These are phyloP conservation scores for Lagenidium giganteum DNA, from an alignment of 352 stramenopile species.

Conservation along the genomic window DNA sequence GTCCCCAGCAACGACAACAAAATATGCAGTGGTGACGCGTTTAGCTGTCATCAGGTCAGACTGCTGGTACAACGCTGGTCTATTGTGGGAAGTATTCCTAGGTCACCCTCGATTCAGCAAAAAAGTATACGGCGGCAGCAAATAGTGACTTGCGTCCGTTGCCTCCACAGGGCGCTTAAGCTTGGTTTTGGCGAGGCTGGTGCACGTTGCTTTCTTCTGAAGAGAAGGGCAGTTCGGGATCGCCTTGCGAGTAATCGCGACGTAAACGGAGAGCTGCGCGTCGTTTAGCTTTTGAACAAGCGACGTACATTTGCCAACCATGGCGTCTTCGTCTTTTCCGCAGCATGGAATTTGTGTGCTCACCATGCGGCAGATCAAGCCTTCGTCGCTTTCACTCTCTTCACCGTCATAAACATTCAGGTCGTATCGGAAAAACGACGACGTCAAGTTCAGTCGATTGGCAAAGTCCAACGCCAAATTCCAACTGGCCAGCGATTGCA, in stretches of 20 bases:
- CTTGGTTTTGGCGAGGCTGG: constrained; percentile 18
- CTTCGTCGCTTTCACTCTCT: constrained; percentile 23
- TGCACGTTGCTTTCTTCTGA: constrained; percentile 17
- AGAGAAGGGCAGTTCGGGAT: constrained; percentile 22
- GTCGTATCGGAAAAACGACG: constrained; percentile 42
- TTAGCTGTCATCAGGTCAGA: too few relatives aligned
- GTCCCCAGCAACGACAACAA: too few relatives aligned
- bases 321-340: constrained; percentile 1
- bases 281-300: constrained; percentile 21
- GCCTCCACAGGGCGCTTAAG: constrained; percentile 9
- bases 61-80: too few relatives aligned
- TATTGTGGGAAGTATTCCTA: too few relatives aligned
- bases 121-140: constrained; percentile 30
- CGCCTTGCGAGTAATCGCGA: constrained; percentile 21
- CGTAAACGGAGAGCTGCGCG: constrained; percentile 32
- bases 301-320: constrained; percentile 16
- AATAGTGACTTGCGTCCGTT: constrained; percentile 21
- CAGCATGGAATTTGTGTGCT: constrained; percentile 33
- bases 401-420: constrained; percentile 20
- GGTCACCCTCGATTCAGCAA: too few relatives aligned
- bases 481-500: constrained; percentile 28
- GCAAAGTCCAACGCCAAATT: constrained; percentile 21
- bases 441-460: constrained; percentile 25
- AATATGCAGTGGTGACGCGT: too few relatives aligned
- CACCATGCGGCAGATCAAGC: constrained; percentile 34